Evolutionary conservation across 2,329 filamentous ascomycete species (phyloP).

Genomic region (Fusarium sp.): DNA sequence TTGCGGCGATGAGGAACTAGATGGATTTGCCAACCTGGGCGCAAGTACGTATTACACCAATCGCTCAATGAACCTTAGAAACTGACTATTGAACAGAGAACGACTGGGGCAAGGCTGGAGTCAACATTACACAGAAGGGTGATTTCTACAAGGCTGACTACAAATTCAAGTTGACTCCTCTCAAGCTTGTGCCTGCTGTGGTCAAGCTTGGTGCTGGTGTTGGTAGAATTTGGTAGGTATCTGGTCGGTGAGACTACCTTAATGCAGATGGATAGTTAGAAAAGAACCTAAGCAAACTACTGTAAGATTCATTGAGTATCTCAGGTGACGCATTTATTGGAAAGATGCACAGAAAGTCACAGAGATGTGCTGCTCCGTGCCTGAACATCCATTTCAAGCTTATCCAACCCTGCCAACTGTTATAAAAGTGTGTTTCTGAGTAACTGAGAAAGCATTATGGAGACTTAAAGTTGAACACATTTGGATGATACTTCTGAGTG

Average conservation of each 20-base stretch:
- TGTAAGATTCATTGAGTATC: too few species aligned
- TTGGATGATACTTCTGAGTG: too few species aligned
- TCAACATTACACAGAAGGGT: conserved; percentile 66
- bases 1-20: conserved; percentile 66
- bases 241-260: background rate
- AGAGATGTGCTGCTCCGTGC: too few species aligned
- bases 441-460: too few species aligned
- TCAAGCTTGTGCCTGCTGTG: conserved; percentile 56
- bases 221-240: conserved; percentile 53
- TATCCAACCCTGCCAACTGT: too few species aligned
- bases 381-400: too few species aligned
- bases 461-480: too few species aligned
- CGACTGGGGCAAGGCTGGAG: conserved; percentile 60
- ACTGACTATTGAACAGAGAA: conserved; percentile 49
- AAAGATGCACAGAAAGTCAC: too few species aligned
- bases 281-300: too few species aligned
- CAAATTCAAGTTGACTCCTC: conserved; percentile 60
- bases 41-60: conserved; percentile 55
- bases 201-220: conserved; percentile 60
- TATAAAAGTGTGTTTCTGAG: too few species aligned
- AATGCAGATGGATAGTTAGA: too few species aligned
- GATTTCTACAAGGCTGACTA: conserved; percentile 63
- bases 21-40: conserved; percentile 66
- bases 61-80: conserved; percentile 38
- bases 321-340: too few species aligned